Base-by-base conservation (phyloP, 2,329 filamentous ascomycete genomes). In the Fusarium chaquense region DNA sequence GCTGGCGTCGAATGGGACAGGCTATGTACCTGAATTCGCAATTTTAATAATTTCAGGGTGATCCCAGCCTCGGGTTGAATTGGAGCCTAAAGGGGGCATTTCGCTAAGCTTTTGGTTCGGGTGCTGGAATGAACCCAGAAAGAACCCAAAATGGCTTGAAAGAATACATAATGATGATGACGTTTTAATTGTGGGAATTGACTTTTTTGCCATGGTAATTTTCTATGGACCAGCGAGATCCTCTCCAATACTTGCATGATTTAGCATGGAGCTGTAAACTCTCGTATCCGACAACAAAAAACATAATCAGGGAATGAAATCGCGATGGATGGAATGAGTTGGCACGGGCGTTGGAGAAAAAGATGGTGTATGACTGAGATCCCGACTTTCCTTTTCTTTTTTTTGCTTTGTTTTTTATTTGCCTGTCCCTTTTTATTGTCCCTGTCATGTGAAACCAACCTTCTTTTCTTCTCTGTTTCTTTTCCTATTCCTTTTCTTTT, bases 41-140 rank as follows among this genome's bases (percentile, higher is more conserved):
- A 70, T 70, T 56, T 70, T 70, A 70, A 47, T 44, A 30, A 68
- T 58, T 26, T 68, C 62, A 57, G 67, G 62, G 66, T 68, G 35
- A 70, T 67, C 67, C 67, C 41, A 57, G 67, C 58, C n/a, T 30
- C 49, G 24, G 49, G 49, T 52, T 35, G 15, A 46, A 49, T 69
- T 69, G 53, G 67, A 65, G 51, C 65, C 66, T 61, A 69, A 69
- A 69, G 47, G 56, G 60, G 28, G 36, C 4, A 16, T 32, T 28
- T 49, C 43, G 24, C 41, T 35, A 18, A 35, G 15, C 7, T 35
- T 18, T 33, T 33, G 5, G 11, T 28, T 26, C 6, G 9, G 47
- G 6, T 26, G 36, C 38, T 61, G 65, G 65, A 69, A 69, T 40
- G 36, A 12, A 40, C 32, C 10, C 10, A 30, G 28, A 11, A 28